phyloP scores from a whole-genome alignment of 2,329 filamentous ascomycete species.

The Chaetomium strumarium region DNA sequence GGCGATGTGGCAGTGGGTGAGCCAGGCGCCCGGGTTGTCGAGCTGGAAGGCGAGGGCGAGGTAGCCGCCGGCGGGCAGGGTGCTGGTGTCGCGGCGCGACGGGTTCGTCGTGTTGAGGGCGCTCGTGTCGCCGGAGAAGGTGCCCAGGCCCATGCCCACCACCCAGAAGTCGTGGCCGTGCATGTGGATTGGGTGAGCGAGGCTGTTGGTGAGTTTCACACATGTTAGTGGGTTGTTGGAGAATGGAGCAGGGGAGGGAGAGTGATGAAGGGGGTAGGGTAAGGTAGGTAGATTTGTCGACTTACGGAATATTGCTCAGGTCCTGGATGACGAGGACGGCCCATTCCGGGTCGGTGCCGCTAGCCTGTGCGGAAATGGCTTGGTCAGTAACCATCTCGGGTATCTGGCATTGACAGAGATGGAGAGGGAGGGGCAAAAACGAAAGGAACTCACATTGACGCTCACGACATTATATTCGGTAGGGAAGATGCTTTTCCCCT shows the following conservation, averaged over 20 bases:
- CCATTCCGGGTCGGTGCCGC: conserved; percentile 28
- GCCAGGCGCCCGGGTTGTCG: conserved; percentile 48
- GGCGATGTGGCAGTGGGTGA: conserved; percentile 44
- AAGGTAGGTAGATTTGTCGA: background rate
- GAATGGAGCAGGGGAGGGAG: background rate
- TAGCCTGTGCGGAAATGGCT: background rate
- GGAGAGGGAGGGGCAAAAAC: too few species aligned
- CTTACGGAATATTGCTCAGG: conserved; percentile 11
- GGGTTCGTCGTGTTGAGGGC: conserved; percentile 35
- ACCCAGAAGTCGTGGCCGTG: conserved; percentile 41
- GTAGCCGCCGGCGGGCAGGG: conserved; percentile 40
- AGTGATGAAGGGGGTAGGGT: background rate
- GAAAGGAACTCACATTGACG: conserved; percentile 20
- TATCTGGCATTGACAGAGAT: too few species aligned
- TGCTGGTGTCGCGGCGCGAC: conserved; percentile 42
- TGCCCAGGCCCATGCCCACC: conserved; percentile 29
- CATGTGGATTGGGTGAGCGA: conserved; percentile 37
- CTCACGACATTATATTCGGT: conserved; percentile 28
- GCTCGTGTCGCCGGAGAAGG: conserved; percentile 20
- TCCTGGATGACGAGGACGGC: conserved; percentile 26
- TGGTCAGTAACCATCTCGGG: background rate
- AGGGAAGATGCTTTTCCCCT: conserved; percentile 25
- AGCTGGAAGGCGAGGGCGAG: conserved; percentile 44
- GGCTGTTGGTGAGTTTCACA: background rate
- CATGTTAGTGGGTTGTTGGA: background rate